Evolutionary conservation across 768 basidiomycete species (phyloP).

Genomic region (Panus rudis): DNA sequence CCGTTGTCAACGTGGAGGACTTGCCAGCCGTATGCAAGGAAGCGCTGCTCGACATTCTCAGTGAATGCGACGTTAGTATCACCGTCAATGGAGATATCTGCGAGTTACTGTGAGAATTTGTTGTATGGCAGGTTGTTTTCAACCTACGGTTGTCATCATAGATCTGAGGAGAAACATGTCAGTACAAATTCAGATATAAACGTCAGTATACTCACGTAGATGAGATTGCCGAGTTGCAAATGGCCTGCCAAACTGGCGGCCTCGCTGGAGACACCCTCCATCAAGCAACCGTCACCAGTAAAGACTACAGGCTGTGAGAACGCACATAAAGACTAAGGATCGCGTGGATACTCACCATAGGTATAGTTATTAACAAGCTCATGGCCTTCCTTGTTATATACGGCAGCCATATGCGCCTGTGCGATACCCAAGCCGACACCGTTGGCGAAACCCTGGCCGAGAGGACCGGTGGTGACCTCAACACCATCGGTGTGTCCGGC

Average conservation of each 20-base stretch:
- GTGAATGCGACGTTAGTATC: conserved; percentile 91
- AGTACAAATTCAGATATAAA: conserved; percentile 9
- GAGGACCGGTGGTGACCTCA: conserved; percentile 93
- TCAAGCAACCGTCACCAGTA: conserved; percentile 91
- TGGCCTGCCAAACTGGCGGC: conserved; percentile 92
- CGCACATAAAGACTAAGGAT: neutral
- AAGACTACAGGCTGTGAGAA: conserved; percentile 47
- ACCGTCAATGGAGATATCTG: conserved; percentile 95
- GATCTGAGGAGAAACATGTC: conserved; percentile 39
- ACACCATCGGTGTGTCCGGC: conserved; percentile 64
- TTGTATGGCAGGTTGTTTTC: neutral
- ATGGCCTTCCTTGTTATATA: conserved; percentile 83
- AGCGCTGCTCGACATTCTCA: conserved; percentile 85
- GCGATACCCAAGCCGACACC: conserved; percentile 92
- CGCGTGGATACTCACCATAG: conserved; percentile 53
- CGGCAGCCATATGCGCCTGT: conserved; percentile 84
- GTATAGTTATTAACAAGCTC: conserved; percentile 81
- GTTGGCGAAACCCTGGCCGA: conserved; percentile 92
- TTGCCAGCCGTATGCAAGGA: conserved; percentile 91
- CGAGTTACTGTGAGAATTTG: neutral
- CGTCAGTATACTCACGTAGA: conserved; percentile 55
- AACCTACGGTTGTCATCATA: conserved; percentile 92
- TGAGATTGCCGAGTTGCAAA: conserved; percentile 86
- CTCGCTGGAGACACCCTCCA: conserved; percentile 94
- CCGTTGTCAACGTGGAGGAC: conserved; percentile 80